phyloP scores from a whole-genome alignment of 2,329 filamentous ascomycete species.

The Claviceps lovelessii region DNA sequence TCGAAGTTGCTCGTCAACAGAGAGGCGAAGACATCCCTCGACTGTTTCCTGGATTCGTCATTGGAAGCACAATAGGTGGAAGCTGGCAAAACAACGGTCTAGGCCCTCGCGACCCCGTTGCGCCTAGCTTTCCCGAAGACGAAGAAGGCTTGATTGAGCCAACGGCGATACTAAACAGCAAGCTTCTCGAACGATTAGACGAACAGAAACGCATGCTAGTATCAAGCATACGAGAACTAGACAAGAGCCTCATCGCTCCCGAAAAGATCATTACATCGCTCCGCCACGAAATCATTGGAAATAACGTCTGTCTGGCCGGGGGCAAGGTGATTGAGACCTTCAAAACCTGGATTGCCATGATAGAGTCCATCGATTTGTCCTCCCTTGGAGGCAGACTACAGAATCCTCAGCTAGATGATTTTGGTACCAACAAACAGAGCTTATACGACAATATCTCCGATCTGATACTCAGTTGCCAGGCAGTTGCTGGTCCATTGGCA shows the following conservation, averaged over 20 bases:
- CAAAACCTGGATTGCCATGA: slow-evolving; percentile 73
- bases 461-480: slow-evolving; percentile 73
- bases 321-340: slow-evolving; percentile 76
- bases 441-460: slow-evolving; percentile 90
- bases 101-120: slow-evolving; percentile 52
- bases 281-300: slow-evolving; percentile 66
- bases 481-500: slow-evolving; percentile 76
- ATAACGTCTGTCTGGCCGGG: slow-evolving; percentile 65
- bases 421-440: slow-evolving; percentile 80
- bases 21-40: slow-evolving; percentile 84
- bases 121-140: slow-evolving; percentile 76
- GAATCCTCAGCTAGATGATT: slow-evolving; percentile 74
- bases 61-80: slow-evolving; percentile 69
- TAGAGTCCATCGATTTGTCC: slow-evolving; percentile 84
- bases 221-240: slow-evolving; percentile 72
- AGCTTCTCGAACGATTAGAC: slow-evolving; percentile 68
- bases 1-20: slow-evolving; percentile 87
- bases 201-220: slow-evolving; percentile 74
- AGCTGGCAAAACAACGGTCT: slow-evolving; percentile 70
- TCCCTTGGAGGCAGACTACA: slow-evolving; percentile 64
- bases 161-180: slow-evolving; percentile 57
- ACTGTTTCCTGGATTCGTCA: slow-evolving; percentile 85
- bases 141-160: slow-evolving; percentile 61
- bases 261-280: slow-evolving; percentile 72
- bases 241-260: slow-evolving; percentile 63